Evolutionary conservation across 2,329 filamentous ascomycete genomes (phyloP), one percentile per base, ranked within the genome.

Genomic region (Fusarium floridanum): DNA sequence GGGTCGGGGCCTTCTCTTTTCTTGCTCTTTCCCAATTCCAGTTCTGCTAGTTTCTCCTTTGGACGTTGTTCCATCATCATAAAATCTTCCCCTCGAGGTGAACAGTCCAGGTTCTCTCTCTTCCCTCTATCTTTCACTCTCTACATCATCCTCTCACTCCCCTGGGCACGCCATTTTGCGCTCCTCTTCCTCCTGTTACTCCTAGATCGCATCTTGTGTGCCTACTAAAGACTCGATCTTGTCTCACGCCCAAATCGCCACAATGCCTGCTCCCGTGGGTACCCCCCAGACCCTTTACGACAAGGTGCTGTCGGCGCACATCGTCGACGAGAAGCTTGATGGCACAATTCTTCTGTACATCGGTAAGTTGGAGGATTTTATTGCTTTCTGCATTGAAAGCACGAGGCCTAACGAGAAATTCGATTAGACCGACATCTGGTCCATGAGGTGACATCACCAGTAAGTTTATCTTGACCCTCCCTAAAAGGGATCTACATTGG

Each of bases 391-490:
- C 45, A 50, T 29, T 50, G 24, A 27, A 50, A 68, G 10, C 36
- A 32, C 29, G 37, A 16, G 20, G 37, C 37, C 74, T 78, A 64
- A 78, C 65, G 11, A 56, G 27, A 63, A 22, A 53, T 57, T 24
- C 32, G 55, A 68, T 48, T 62, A 95, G 95, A 97, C 86, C 91
- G 97, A 84, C 97, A 99, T 88, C 89, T 99, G 73, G 95, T 98
- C 72, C 97, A 99, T 83, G 97, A 99, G 88, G 97, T 99, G 83
- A 99, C 97, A 79, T 98, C 96, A 79, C 97, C 97, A 74, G 93
- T 95, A 89, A 82, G 92, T 84, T 71, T 57, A 39, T 37, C 32
- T 62, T 29, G 16, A 62, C 59, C 22, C 64, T 57, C 7, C 7
- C 61, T 61, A 48, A 32, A 32, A 60, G 56, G 17, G 39, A 48